Percentiles rank a stretch among this genome's conserved stretches.
Conservation (phyloP, 306 rosid genomes). For the Lathyrus oleraceus region DNA sequence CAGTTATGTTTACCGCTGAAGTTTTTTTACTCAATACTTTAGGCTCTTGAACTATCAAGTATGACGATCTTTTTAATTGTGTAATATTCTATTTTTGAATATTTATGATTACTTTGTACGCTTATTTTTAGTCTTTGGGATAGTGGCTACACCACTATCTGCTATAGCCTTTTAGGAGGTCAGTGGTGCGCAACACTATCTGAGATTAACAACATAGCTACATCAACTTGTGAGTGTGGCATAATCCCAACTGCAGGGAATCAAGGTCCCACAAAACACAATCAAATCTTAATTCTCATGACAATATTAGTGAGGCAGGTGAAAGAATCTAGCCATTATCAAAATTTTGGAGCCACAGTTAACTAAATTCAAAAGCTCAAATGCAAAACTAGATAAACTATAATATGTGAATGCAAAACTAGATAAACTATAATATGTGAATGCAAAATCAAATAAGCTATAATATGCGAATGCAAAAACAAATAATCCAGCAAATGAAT, state of each 20-base stretch:
- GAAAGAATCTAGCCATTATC: not conserved
- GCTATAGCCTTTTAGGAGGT: too few species aligned
- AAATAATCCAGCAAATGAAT: slow-evolving; percentile 7
- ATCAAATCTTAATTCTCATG: not conserved
- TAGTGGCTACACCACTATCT: too few species aligned
- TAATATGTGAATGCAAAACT: not conserved
- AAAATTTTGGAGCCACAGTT: not conserved
- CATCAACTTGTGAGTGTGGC: not conserved
- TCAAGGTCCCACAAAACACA: not conserved
- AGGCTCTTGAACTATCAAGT: too few species aligned
- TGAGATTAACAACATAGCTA: too few species aligned
- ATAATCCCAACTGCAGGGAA: not conserved
- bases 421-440: not conserved
- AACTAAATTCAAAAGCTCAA: slow-evolving; percentile 23
- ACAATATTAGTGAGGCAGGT: not conserved
- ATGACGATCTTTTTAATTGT: too few species aligned
- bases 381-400: not conserved
- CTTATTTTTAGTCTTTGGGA: too few species aligned
- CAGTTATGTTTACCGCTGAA: too few species aligned
- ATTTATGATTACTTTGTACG: too few species aligned
- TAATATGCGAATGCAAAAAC: not conserved
- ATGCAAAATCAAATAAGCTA: slow-evolving; percentile 3
- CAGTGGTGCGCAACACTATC: too few species aligned
- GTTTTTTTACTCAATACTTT: too few species aligned
- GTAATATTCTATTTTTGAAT: too few species aligned